These are phyloP conservation scores for Termitomyces sp. DNA, from an alignment of 768 basidiomycete genomes.

Conservation along the genomic window DNA sequence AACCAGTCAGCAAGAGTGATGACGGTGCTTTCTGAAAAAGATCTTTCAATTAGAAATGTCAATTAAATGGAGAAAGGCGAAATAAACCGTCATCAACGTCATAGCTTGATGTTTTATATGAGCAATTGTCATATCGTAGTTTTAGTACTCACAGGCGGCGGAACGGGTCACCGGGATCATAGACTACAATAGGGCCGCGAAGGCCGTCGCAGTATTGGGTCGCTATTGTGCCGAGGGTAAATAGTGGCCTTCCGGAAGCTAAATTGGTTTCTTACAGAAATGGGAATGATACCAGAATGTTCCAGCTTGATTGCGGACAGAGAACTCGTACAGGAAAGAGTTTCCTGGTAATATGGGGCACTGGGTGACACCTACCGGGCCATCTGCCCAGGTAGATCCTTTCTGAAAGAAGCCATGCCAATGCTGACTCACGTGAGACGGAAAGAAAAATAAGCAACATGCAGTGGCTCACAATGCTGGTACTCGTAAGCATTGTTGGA, in stretches of 20 bases:
- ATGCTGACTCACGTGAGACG: not conserved
- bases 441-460: not conserved
- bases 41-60: not conserved
- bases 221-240: not conserved
- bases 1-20: slow-evolving; percentile 2
- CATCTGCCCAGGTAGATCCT: slow-evolving; percentile 1
- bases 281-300: slow-evolving; percentile 3
- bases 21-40: not conserved
- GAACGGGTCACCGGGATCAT: not conserved
- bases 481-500: slow-evolving; percentile 1
- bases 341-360: slow-evolving; percentile 2
- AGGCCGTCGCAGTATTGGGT: slow-evolving; percentile 3
- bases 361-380: not conserved
- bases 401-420: slow-evolving; percentile 5
- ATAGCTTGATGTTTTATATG: not conserved
- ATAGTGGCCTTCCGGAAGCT: not conserved
- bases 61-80: not conserved
- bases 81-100: not conserved
- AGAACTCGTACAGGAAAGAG: slow-evolving; percentile 1
- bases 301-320: not conserved
- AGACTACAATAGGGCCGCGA: not conserved
- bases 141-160: not conserved
- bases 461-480: not conserved
- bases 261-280: not conserved
- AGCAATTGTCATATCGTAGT: not conserved